A percentile compares a stretch with the other conserved stretches of the same genome.
These are phyloP conservation scores for Talaromyces piceae DNA, from an alignment of 2,329 filamentous ascomycete genomes.

Conservation along the genomic window DNA sequence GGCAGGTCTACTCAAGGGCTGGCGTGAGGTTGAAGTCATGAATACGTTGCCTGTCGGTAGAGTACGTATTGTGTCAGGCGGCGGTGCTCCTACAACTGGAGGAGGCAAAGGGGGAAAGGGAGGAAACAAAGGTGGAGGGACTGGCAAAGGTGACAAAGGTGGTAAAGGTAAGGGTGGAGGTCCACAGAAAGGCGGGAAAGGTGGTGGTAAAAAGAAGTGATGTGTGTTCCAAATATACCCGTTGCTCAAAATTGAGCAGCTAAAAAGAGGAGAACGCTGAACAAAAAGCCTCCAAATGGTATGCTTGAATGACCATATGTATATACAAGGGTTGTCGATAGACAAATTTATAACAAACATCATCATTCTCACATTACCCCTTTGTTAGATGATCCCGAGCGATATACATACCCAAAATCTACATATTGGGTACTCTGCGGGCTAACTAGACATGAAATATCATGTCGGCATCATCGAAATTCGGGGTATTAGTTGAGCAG, in stretches of 20 bases:
- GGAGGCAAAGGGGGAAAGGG: constrained; percentile 23
- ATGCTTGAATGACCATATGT: neutral
- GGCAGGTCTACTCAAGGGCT: constrained; percentile 70
- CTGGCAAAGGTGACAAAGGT: constrained; percentile 21
- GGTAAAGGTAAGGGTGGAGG: constrained; percentile 16
- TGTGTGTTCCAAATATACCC: neutral
- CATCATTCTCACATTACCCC: neutral
- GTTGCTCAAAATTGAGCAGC: too few relatives aligned
- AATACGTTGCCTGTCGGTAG: constrained; percentile 75
- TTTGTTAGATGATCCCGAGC: neutral
- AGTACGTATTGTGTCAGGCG: constrained; percentile 68
- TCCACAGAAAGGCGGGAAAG: constrained; percentile 20
- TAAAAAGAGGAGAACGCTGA: neutral
- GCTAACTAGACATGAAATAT: neutral
- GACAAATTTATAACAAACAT: neutral
- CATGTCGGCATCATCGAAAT: constrained; percentile 36
- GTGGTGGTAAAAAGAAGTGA: constrained; percentile 36
- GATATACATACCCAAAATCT: neutral
- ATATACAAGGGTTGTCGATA: neutral
- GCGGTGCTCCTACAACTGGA: constrained; percentile 43
- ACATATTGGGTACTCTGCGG: neutral
- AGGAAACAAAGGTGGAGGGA: constrained; percentile 27
- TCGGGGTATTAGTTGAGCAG: constrained; percentile 16
- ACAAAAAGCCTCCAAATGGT: neutral
- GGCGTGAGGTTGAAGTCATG: constrained; percentile 75